Evolutionary conservation across 2,329 filamentous ascomycete genomes (phyloP), one percentile per base, ranked within the genome.

Genomic region (Monilinia polystroma): DNA sequence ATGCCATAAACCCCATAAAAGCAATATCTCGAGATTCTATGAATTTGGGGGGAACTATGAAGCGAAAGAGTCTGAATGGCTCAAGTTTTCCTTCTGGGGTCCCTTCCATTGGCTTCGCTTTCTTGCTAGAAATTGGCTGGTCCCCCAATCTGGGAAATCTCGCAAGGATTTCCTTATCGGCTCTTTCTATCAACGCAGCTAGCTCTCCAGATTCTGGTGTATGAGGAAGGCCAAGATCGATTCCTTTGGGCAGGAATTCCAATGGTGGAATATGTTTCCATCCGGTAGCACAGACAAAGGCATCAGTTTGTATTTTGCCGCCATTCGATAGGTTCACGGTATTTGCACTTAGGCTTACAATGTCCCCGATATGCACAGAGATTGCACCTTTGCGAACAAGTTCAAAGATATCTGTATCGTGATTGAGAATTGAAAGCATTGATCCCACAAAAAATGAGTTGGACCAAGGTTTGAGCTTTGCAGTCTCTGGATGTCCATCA

Each of bases 351-450:
- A 89, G 77, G 26, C 76, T 73, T 1, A 75, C 76, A 10, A 89
- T 78, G 67, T 88, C 82, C 16, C 80, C 81, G 23, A 85, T 77
- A 67, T 86, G 81, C 3, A 88, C 75, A 14, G 78, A 78, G 59
- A 88, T 80, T 53, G 75, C 80, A n/a, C 84, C 85, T 23, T 78
- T 73, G 49, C 79, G 79, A 20, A 88, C 81, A 18, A 86, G 76
- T 4, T 86, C 83, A 70, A 87, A 84, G 71, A 88, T 83, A 71
- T 84, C 79, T 4, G 79, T 83, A 0, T 81, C 79, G 70, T 86
- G 88, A 74, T 88, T 89, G 63, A 85, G 78, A 62, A 90, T 87
- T 63, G 83, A 84, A 32, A 88, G 79, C 5, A 81, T 82, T 10
- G 81, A 81, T 2, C 81, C 85, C 5, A 81, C 80, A 76, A 83